A percentile compares a stretch with the other conserved stretches of the same genome.
Conservation (phyloP, 1,284 basidiomycete species). For the Baeospora myosura region DNA sequence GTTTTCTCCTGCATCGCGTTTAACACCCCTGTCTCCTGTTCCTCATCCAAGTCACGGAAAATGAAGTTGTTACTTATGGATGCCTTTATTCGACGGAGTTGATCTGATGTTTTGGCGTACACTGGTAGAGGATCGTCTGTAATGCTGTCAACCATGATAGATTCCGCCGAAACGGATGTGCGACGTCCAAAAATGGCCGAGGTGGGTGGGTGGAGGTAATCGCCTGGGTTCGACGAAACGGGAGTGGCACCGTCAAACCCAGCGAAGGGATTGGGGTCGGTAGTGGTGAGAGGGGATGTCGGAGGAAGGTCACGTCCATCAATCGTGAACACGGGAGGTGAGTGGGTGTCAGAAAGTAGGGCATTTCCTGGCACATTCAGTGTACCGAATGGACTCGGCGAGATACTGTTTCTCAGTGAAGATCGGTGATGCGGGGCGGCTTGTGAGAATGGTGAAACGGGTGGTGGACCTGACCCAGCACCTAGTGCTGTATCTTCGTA, state of each 20-base stretch:
- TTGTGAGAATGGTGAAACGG: slow-evolving; percentile 45
- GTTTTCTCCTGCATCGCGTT: slow-evolving; percentile 92
- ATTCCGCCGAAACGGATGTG: slow-evolving; percentile 96
- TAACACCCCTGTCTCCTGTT: slow-evolving; percentile 89
- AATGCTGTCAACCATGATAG: slow-evolving; percentile 75
- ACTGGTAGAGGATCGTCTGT: slow-evolving; percentile 63
- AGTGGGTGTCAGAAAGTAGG: slow-evolving; percentile 43
- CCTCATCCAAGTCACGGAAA: slow-evolving; percentile 94
- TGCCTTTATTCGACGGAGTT: slow-evolving; percentile 80
- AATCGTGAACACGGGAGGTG: slow-evolving; percentile 49
- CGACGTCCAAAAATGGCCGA: slow-evolving; percentile 83
- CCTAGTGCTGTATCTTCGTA: slow-evolving; percentile 50
- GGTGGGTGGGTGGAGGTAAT: slow-evolving; percentile 59
- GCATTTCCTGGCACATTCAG: slow-evolving; percentile 74
- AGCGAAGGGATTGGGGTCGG: slow-evolving; percentile 36
- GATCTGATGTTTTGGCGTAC: slow-evolving; percentile 80
- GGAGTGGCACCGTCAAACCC: slow-evolving; percentile 42
- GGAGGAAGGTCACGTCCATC: slow-evolving; percentile 52
- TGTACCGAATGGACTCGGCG: slow-evolving; percentile 67
- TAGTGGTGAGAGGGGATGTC: slow-evolving; percentile 46
- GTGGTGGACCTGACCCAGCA: slow-evolving; percentile 23
- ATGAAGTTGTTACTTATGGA: slow-evolving; percentile 89
- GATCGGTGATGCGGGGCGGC: slow-evolving; percentile 40
- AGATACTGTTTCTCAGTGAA: slow-evolving; percentile 41
- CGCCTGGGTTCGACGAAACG: slow-evolving; percentile 41